Base-by-base conservation (phyloP, 1,284 basidiomycete species). In the Chalciporus sp. region DNA sequence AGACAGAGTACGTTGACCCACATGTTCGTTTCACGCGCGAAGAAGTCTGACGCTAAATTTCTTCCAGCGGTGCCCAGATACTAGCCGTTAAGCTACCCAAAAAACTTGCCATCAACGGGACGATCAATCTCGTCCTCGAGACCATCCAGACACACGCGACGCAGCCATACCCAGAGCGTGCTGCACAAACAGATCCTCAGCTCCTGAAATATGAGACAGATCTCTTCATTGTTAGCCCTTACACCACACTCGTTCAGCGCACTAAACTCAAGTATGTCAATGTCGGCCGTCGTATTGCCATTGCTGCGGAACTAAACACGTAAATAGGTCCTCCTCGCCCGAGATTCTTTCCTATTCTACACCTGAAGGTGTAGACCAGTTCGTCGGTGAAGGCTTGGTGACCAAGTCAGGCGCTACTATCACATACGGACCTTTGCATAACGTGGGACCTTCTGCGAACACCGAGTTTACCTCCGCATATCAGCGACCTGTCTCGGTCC, bases 391-490 rank as follows among this genome's bases (percentile, higher is more conserved):
- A 20, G 73, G 69, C 28, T 66, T 80, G 14, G 86, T 79, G 12
- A 88, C 90, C 52, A 92, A 91, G 71, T 84, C 88, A 23, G 90
- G 91, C 29, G 77, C 88, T 7, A 90, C 88, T 1, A 73, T 98
- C 52, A 94, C 91, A 4, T 95, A 94, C 61, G 95, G 95, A 0
- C 95, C 95, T 2, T 96, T 86, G 74, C 78, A 83, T 63, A 81
- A 86, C 58, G 76, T 95, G 37, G 86, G 86, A 7, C 66, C 84
- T 1, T 90, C 90, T 3, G 73, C 79, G 2, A 78, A 74, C 46
- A 51, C 71, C 5, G 73, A 75, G n/a, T 90, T 92, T 68, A 69
- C 83, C 42, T 70, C 76, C 46, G 73, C 79, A 47, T 73, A 84
- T 60, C 89, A 93, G 65, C 80, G 89, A 61, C 74, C 78, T 29